Base-by-base conservation (phyloP, 345 rosid genomes). In the Toxicodendron radicans region DNA sequence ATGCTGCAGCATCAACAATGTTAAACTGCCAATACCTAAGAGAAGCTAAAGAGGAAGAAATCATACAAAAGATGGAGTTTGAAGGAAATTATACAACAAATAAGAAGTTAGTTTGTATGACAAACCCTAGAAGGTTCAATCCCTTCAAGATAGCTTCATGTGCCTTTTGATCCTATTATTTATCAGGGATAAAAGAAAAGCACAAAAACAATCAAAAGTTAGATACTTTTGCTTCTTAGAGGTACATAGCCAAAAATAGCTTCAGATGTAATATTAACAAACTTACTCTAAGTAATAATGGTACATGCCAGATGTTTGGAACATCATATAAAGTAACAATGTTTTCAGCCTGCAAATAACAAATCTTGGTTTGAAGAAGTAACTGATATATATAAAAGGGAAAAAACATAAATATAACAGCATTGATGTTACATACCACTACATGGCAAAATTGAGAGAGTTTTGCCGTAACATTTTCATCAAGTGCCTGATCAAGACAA, bases 371-470 rank as follows among this genome's bases (percentile, higher is more conserved):
- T 56, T 60, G 43, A 58, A 59, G 32, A 24, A 48, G 38, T 33
- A 43, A 21, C 69, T 7, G 63, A 21, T 52, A 4, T 24, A 70
- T 58, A 35, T 10, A 5, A 35, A 8, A 61, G n/a, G 65, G 14
- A 71, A 51, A 71, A 45, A 33, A 64, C 5, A 74, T 14, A 10
- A 64, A 11, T 72, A 77, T 21, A 59, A 74, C 51, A 80, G 23
- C 33, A 33, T 46, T 10, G 53, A 70, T 68, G 30, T 21, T 51
- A 49, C 67, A 72, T 89, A 95, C 99, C 89, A 83, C 92, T 58
- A 95, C 97, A 82, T 93, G 99, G 87, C 97, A 93, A 87, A 95
- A 95, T 62, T 87, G 95, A 51, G 97, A 88, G 45, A 95, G 93
- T 74, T 95, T 93, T 60, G 67, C 75, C 83, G 88, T 91, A 30